Percentiles rank a stretch among this genome's conserved stretches.
phyloP scores from a whole-genome alignment of 768 basidiomycete species.

The Rhizopogon sp. region DNA sequence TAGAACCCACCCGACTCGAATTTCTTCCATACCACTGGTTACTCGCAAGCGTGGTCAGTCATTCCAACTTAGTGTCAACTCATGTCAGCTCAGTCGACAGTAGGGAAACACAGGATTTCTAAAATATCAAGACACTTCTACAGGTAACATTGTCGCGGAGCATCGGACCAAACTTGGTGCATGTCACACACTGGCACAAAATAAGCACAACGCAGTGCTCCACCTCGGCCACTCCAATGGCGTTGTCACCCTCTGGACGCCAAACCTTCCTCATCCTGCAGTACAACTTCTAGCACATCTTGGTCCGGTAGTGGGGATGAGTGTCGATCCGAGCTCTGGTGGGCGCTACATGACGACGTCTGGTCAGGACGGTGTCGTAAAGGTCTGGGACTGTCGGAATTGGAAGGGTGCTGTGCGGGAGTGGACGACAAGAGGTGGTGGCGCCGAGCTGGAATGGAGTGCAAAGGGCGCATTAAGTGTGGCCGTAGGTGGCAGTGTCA shows the following conservation, averaged over 20 bases:
- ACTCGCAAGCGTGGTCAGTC: conserved; percentile 72
- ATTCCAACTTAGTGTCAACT: not conserved
- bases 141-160: conserved; percentile 78
- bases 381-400: conserved; percentile 96
- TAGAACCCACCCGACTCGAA: conserved; percentile 87
- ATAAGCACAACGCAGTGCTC: conserved; percentile 88
- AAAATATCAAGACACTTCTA: conserved; percentile 97
- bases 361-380: conserved; percentile 84
- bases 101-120: conserved; percentile 87
- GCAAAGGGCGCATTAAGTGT: conserved; percentile 79
- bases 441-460: conserved; percentile 78
- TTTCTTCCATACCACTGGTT: conserved; percentile 97
- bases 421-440: conserved; percentile 68
- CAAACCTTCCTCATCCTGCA: conserved; percentile 86
- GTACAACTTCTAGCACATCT: conserved; percentile 90
- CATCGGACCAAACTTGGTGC: conserved; percentile 89
- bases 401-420: conserved; percentile 86
- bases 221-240: conserved; percentile 95
- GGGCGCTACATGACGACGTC: conserved; percentile 91
- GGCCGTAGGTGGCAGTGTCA: conserved; percentile 78
- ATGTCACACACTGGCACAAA: conserved; percentile 84
- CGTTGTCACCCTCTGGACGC: conserved; percentile 94
- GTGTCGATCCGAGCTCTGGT: conserved; percentile 79
- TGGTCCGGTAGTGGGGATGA: conserved; percentile 77
- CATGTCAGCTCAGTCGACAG: not conserved